Evolutionary conservation across 805 yeast species (phyloP), one percentile per base, ranked within the genome.

Genomic region (Candida oleophila): DNA sequence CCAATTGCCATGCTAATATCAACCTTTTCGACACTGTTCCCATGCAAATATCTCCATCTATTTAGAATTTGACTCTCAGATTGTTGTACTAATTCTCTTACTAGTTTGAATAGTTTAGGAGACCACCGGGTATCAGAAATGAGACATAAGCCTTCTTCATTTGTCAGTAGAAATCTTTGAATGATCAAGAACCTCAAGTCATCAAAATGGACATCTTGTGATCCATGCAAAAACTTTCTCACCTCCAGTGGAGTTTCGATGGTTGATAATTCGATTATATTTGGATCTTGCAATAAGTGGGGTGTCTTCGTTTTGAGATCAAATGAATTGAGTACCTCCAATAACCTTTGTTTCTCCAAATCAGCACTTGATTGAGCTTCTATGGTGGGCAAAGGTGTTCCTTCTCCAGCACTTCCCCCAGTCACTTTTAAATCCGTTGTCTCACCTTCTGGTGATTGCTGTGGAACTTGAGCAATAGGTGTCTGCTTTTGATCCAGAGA

Each of bases 71-170:
- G 50, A 1, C 45, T 43, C 42, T 71, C 77, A 36, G 57, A 50
- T 43, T 64, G 71, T 34, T 61, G 16, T 1, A 64, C 53, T 76
- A 76, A 71, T 3, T 62, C 67, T 35, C 53, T 55, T 0, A 78
- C 57, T 2, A 61, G 61, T 4, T 62, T 57, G 22, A 57, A 61
- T 4, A 80, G 56, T 2, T 59, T 52, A 0, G 55, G 49, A 11
- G 69, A 65, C 80, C 83, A 75, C 8, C 52, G 42, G 4, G 68
- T 65, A 28, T 72, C 70, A 3, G 64, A 53, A 0, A 80, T 49
- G 0, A 66, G 56, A 41, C 76, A 68, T 3, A 45, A 39, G n/a
- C 47, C 46, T 28, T 4, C 32, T 2, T 33, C 21, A 5, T 7
- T 25, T 7, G 4, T 22, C 38, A 35, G 21, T 22, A 71, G 44